Evolutionary conservation across 306 rosid species (phyloP).

Genomic region (Mimosa bimucronata): DNA sequence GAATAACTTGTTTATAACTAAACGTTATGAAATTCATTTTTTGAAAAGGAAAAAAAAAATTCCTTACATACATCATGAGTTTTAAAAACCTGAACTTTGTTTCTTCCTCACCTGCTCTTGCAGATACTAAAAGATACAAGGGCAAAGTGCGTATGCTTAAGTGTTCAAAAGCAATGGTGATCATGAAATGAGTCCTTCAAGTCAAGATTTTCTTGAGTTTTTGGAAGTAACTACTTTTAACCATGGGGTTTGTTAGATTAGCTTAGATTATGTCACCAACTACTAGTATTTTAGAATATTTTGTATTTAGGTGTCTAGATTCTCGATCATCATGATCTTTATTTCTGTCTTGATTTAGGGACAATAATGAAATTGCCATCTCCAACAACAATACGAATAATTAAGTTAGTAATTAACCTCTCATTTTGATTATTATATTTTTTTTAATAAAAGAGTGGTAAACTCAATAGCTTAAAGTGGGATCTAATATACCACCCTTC

Average conservation of each 20-base stretch:
- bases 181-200: neutral
- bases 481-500: too few species aligned
- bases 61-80: neutral
- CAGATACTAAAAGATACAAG: conserved; percentile 67
- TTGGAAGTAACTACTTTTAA: neutral
- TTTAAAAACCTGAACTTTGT: neutral
- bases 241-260: neutral
- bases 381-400: neutral
- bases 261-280: neutral
- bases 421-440: neutral
- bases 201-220: neutral
- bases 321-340: neutral
- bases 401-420: neutral
- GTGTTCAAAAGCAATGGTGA: conserved; percentile 42
- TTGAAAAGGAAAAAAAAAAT: neutral
- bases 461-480: too few species aligned
- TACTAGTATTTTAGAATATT: neutral
- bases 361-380: conserved; percentile 18
- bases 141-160: conserved; percentile 74
- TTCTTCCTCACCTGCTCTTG: conserved; percentile 38
- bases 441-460: neutral
- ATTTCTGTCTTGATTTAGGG: conserved; percentile 1
- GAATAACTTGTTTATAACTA: neutral
- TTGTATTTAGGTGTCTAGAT: neutral
- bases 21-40: neutral